Evolutionary conservation across 2,329 filamentous ascomycete species (phyloP).

Genomic region (Chaetomiaceae sp.): DNA sequence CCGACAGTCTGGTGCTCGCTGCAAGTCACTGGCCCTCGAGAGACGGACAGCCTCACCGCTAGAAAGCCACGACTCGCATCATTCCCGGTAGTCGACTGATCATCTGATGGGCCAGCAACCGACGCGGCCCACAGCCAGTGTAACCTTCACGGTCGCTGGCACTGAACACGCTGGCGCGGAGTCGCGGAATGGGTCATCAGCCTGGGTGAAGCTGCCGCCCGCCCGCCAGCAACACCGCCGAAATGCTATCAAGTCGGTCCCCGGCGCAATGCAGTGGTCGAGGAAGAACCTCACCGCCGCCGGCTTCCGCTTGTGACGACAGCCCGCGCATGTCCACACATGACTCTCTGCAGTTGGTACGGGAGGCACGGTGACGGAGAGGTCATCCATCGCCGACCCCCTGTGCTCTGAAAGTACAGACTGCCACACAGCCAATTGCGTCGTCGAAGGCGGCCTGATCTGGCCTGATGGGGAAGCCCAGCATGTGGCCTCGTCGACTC

Average conservation of each 20-base stretch:
- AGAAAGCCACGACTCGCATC: not conserved
- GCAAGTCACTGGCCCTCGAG: no score
- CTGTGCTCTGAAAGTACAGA: constrained; percentile 17
- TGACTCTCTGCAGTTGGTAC: no score
- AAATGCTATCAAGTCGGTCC: no score
- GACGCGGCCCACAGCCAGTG: constrained; percentile 1
- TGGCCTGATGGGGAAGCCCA: constrained; percentile 21
- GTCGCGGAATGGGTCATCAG: no score
- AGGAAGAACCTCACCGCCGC: no score
- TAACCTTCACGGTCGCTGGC: constrained; percentile 8
- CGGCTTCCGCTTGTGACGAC: no score
- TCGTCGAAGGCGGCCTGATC: constrained; percentile 3
- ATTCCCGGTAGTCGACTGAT: constrained; percentile 5
- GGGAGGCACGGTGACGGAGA: not conserved
- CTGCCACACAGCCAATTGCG: constrained; percentile 24
- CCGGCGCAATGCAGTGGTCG: no score
- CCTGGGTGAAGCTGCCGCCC: no score
- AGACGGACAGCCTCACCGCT: constrained; percentile 5
- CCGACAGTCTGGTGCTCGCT: no score
- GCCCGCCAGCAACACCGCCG: no score
- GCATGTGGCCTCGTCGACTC: not conserved
- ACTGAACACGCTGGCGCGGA: not conserved
- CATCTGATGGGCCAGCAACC: not conserved
- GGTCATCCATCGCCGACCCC: constrained; percentile 9
- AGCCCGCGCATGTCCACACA: no score